Evolutionary conservation across 2,329 filamentous ascomycete species (phyloP).

Genomic region (Hypoxylon sp.): DNA sequence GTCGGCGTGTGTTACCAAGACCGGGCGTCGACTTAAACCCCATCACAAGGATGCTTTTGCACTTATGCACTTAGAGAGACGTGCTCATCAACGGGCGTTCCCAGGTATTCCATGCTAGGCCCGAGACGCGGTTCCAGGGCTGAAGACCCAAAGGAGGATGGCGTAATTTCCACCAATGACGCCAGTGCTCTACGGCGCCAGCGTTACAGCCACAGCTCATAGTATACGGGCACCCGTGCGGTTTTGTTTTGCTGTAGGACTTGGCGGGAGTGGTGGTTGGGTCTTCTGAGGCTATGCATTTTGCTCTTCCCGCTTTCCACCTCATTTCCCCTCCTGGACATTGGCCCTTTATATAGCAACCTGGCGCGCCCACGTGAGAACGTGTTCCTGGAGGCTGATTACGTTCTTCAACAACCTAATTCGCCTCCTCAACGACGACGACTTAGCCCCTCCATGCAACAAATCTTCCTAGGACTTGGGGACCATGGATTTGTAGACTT

Average conservation of each 20-base stretch:
- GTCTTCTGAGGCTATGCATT: slow-evolving; percentile 37
- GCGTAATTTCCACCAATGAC: slow-evolving; percentile 31
- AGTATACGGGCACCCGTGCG: slow-evolving; percentile 17
- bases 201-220: background rate
- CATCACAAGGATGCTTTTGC: slow-evolving; percentile 17
- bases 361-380: slow-evolving; percentile 14
- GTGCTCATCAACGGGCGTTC: slow-evolving; percentile 6
- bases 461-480: background rate
- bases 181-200: slow-evolving; percentile 11
- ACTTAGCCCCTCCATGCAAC: slow-evolving; percentile 1
- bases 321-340: slow-evolving; percentile 10
- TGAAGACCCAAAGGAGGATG: slow-evolving; percentile 21
- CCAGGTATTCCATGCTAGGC: slow-evolving; percentile 6
- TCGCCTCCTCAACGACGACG: slow-evolving; percentile 15
- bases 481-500: slow-evolving; percentile 13
- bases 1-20: slow-evolving; percentile 18
- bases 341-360: slow-evolving; percentile 25
- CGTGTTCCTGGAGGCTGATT: slow-evolving; percentile 25
- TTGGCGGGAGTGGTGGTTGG: slow-evolving; percentile 25
- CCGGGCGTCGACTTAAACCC: slow-evolving; percentile 17
- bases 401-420: slow-evolving; percentile 8
- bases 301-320: slow-evolving; percentile 16
- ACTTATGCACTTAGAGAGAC: slow-evolving; percentile 11
- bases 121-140: slow-evolving; percentile 20
- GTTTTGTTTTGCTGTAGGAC: slow-evolving; percentile 16